These are phyloP conservation scores for Myrica gale DNA, from an alignment of 306 rosid genomes.

Conservation along the genomic window DNA sequence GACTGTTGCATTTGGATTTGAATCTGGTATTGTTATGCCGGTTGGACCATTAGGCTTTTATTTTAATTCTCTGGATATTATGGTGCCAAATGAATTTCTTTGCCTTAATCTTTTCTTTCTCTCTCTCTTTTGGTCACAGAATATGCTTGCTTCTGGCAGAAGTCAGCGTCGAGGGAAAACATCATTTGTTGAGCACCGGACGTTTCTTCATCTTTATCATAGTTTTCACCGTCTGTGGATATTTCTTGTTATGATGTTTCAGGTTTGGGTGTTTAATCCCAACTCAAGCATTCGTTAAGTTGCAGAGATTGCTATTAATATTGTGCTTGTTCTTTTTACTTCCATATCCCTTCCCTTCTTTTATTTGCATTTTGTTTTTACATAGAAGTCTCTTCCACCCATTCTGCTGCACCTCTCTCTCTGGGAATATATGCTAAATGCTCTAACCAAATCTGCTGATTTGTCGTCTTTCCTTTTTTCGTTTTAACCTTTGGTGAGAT, in stretches of 20 bases:
- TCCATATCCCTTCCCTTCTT: not conserved
- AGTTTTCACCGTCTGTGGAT: constrained; percentile 96
- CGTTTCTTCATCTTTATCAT: constrained; percentile 90
- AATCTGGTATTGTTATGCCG: not conserved
- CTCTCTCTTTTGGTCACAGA: constrained; percentile 39
- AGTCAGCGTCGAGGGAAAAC: constrained; percentile 76
- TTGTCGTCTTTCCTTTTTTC: not conserved
- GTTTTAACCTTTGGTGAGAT: too few relatives aligned
- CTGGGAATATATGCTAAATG: not conserved
- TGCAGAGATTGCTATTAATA: not conserved
- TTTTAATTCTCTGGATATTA: not conserved
- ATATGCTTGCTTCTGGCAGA: constrained; percentile 46
- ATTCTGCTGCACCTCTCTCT: not conserved
- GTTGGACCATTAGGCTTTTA: not conserved
- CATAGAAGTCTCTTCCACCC: not conserved
- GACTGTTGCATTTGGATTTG: not conserved
- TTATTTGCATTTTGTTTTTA: not conserved
- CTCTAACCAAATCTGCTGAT: not conserved
- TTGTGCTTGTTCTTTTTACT: not conserved
- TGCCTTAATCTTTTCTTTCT: constrained; percentile 9
- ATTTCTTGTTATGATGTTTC: constrained; percentile 96
- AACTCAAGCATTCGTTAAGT: not conserved
- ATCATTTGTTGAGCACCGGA: constrained; percentile 95
- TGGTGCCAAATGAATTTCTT: not conserved
- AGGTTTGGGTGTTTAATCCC: constrained; percentile 47